Percentiles rank a stretch among this genome's conserved stretches.
Conservation (phyloP, 225 moss, liverwort and hornwort genomes). For the Bryum argenteum region DNA sequence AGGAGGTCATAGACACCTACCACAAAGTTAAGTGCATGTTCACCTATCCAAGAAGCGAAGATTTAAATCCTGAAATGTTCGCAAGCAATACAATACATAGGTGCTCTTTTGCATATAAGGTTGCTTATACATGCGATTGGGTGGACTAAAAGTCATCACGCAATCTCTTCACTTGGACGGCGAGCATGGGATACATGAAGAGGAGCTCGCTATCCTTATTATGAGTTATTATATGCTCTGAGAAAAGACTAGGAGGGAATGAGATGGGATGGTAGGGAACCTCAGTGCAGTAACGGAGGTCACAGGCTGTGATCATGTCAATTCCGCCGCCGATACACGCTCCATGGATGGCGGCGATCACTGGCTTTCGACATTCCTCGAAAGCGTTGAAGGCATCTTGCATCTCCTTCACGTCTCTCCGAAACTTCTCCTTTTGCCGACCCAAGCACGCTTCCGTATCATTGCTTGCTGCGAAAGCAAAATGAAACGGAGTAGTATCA, state of each 20-base stretch:
- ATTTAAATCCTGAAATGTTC: too few relatives aligned
- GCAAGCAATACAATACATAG: too few relatives aligned
- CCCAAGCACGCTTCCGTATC: conserved; percentile 46
- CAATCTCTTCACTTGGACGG: too few relatives aligned
- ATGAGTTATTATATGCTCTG: background rate
- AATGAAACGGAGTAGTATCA: background rate
- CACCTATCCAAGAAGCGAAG: too few relatives aligned
- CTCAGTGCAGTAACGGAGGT: conserved; percentile 78
- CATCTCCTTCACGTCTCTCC: conserved; percentile 62
- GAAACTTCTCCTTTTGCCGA: conserved; percentile 62
- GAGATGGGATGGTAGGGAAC: conserved; percentile 28
- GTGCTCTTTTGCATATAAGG: too few relatives aligned
- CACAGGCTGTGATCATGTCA: conserved; percentile 78
- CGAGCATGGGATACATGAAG: background rate
- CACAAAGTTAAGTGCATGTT: too few relatives aligned
- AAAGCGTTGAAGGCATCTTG: conserved; percentile 77
- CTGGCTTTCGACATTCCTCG: conserved; percentile 86
- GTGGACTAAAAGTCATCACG: too few relatives aligned
- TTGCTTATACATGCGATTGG: too few relatives aligned
- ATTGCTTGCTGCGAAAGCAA: conserved; percentile 30
- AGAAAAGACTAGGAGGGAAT: background rate
- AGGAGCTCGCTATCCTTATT: background rate
- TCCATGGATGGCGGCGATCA: conserved; percentile 81
- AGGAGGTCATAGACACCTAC: too few relatives aligned
- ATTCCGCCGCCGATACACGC: conserved; percentile 83